phyloP scores from a whole-genome alignment of 2,329 filamentous ascomycete species.

The Aureobasidium sp. region DNA sequence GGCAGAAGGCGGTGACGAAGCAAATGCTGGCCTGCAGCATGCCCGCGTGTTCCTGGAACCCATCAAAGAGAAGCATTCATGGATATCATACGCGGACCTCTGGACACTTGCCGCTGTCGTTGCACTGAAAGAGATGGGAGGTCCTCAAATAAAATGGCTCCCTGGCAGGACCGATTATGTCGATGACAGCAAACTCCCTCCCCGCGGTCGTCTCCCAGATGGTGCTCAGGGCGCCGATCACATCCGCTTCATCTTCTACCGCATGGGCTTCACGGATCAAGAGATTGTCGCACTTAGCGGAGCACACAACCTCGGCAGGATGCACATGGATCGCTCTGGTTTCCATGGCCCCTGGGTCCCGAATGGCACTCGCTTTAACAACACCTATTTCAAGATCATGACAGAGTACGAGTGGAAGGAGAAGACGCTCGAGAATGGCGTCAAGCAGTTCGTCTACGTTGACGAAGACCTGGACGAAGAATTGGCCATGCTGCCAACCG shows the following conservation, averaged over 20 bases:
- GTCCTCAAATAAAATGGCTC: slow-evolving; percentile 50
- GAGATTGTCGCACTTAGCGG: slow-evolving; percentile 53
- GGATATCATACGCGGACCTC: slow-evolving; percentile 60
- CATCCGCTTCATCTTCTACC: slow-evolving; percentile 49
- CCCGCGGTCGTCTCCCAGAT: slow-evolving; percentile 51
- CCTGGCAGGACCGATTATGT: slow-evolving; percentile 56
- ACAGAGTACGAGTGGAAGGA: slow-evolving; percentile 48
- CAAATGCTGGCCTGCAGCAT: slow-evolving; percentile 58
- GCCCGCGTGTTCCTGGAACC: slow-evolving; percentile 59
- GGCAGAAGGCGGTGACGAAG: slow-evolving; percentile 55
- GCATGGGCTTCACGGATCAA: slow-evolving; percentile 55
- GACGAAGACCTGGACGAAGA: slow-evolving; percentile 52
- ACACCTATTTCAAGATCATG: slow-evolving; percentile 51
- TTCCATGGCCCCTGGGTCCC: slow-evolving; percentile 40
- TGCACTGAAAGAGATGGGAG: slow-evolving; percentile 54
- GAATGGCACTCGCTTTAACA: slow-evolving; percentile 41
- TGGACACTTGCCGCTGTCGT: slow-evolving; percentile 57
- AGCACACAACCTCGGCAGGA: slow-evolving; percentile 51
- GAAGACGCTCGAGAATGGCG: slow-evolving; percentile 46
- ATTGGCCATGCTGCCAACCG: slow-evolving; percentile 61
- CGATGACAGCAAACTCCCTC: slow-evolving; percentile 54
- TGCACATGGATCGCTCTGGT: slow-evolving; percentile 49
- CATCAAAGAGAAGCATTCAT: slow-evolving; percentile 51
- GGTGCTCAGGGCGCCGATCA: slow-evolving; percentile 49
- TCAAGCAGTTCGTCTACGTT: slow-evolving; percentile 53